Conservation (phyloP, 306 rosid species). For the Vicia faba region DNA sequence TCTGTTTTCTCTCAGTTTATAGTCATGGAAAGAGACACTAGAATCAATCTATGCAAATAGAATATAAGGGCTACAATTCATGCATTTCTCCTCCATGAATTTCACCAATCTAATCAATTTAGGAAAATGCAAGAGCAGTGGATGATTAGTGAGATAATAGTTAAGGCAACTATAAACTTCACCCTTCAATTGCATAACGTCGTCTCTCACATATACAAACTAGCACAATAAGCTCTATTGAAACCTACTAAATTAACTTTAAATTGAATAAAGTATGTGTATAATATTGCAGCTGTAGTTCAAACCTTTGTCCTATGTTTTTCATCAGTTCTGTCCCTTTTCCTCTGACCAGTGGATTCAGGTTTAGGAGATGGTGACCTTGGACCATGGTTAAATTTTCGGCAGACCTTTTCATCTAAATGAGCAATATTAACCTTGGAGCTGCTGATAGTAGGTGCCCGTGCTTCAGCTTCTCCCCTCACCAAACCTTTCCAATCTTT, state of each 20-base stretch:
- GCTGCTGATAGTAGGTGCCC: conserved; percentile 64
- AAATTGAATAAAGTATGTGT: not conserved
- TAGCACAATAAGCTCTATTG: not conserved
- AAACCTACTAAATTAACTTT: not conserved
- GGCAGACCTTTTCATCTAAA: conserved; percentile 45
- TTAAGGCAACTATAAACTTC: conserved; percentile 8
- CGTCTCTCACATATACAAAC: conserved; percentile 1
- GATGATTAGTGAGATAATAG: not conserved
- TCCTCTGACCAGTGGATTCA: conserved; percentile 55
- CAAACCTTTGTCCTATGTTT: conserved; percentile 63
- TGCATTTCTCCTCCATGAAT: conserved; percentile 2
- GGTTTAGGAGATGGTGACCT: conserved; percentile 55
- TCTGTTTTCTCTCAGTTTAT: not conserved
- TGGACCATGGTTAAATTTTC: conserved; percentile 42
- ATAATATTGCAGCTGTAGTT: conserved; percentile 12
- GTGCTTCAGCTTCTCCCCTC: conserved; percentile 64
- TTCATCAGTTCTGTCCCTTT: conserved; percentile 73
- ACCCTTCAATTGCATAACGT: conserved; percentile 2
- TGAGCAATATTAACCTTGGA: conserved; percentile 51
- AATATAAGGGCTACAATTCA: not conserved
- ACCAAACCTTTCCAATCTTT: conserved; percentile 83
- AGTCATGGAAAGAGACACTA: conserved; percentile 23
- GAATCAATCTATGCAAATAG: conserved; percentile 20
- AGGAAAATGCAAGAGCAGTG: not conserved
- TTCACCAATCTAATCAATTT: conserved; percentile 15